These are phyloP conservation scores for Tulasnella sp. DNA, from an alignment of 768 basidiomycete genomes.

Conservation along the genomic window DNA sequence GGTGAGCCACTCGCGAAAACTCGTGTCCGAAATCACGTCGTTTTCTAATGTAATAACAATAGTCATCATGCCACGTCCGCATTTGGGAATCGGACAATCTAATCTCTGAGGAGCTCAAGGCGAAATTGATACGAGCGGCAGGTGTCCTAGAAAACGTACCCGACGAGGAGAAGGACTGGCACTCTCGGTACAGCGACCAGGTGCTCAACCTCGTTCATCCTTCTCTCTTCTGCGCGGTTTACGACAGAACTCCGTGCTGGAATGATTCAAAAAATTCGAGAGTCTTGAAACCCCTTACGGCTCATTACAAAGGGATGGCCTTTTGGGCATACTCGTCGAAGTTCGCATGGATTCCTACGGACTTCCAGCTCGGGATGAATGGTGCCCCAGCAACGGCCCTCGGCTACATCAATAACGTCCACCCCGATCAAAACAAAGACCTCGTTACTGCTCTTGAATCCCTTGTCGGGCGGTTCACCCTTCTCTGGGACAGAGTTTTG, in stretches of 20 bases:
- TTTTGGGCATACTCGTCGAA: neutral
- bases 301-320: neutral
- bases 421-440: neutral
- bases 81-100: neutral
- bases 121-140: neutral
- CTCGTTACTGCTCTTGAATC: neutral
- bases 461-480: neutral
- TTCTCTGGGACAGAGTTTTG: conserved; percentile 7
- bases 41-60: neutral
- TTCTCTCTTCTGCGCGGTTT: neutral
- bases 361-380: conserved; percentile 10
- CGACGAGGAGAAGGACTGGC: neutral
- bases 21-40: no score
- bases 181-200: neutral
- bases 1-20: neutral
- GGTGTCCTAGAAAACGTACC: neutral
- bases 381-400: neutral
- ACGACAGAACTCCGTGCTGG: conserved; percentile 29
- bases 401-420: no score
- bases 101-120: neutral
- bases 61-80: neutral
- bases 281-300: neutral
- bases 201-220: neutral
- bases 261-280: neutral
- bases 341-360: conserved; percentile 23